Base-by-base conservation (phyloP, 257 asterid species). In the Scutellaria galericulata region DNA sequence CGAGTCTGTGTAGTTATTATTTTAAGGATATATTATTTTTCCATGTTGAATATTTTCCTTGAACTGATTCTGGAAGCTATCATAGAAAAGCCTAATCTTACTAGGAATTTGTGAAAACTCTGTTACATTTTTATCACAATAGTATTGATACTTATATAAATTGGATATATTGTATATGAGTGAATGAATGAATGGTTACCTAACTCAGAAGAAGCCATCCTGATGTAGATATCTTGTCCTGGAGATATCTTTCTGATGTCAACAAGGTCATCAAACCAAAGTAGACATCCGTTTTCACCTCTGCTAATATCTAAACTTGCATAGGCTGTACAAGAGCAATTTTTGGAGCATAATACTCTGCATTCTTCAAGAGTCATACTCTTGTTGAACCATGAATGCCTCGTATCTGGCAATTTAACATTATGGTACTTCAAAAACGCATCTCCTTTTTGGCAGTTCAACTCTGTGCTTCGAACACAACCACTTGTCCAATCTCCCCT, bases 161-260 rank as follows among this genome's bases (percentile, higher is more conserved):
- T 24, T 24, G 27, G 27, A 24, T 24, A 24, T 24, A 24, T 24
- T 24, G 27, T 1, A 24, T 24, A 24, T 24, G 27, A 24, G 27
- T 24, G 27, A 24, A 0, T 2, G 27, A n/a, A 11, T 15, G 24
- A 48, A 72, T 11, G 7, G 46, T 59, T 66, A 74, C 80, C 81
- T 47, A 60, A 18, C 24, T 80, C 81, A 6, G 78, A 66, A 48
- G 80, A 66, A 52, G 77, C 70, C 63, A 75, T 14, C 31, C 70
- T 58, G 7, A 75, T 68, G 42, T 50, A 50, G 50, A 75, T 59
- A 7, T 39, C 66, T 8, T 66, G 74, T 11, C 71, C 75, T 0
- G 58, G 56, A 39, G 47, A 4, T 0, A 50, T 7, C 7, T 14
- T 14, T 27, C 41, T 55, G 1, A 74, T 65, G 67, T 74, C 67